These are phyloP conservation scores for Orbilia javanica DNA, from an alignment of 2,329 filamentous ascomycete species.

Conservation along the genomic window DNA sequence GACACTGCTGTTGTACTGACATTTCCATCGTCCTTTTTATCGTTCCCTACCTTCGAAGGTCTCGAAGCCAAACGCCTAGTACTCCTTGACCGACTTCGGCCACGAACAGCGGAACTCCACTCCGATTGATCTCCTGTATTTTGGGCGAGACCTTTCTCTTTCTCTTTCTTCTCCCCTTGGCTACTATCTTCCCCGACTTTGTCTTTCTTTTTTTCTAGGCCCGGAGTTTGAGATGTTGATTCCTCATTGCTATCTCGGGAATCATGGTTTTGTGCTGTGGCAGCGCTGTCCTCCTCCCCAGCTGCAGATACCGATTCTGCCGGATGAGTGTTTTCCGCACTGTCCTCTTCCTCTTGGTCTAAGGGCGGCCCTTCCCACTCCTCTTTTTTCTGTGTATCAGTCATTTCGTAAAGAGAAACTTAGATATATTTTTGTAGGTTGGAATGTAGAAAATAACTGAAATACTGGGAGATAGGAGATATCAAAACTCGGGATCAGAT, in stretches of 20 bases:
- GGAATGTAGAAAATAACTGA: background rate
- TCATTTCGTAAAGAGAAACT: slow-evolving; percentile 13
- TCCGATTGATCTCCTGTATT: background rate
- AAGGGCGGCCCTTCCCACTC: slow-evolving; percentile 49
- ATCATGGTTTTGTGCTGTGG: background rate
- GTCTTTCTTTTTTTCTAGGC: slow-evolving; percentile 31
- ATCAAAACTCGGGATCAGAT: background rate
- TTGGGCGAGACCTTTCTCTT: background rate
- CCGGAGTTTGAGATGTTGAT: background rate
- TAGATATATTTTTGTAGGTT: background rate
- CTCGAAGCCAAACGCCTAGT: slow-evolving; percentile 1
- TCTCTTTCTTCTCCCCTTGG: background rate
- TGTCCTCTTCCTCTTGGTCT: slow-evolving; percentile 24
- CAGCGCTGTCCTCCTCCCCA: slow-evolving; percentile 8
- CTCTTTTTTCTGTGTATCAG: slow-evolving; percentile 48
- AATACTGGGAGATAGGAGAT: background rate
- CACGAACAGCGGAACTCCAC: slow-evolving; percentile 5
- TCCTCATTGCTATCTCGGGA: slow-evolving; percentile 1
- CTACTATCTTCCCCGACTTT: slow-evolving; percentile 16
- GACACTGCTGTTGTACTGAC: slow-evolving; percentile 24
- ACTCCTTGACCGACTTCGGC: slow-evolving; percentile 15
- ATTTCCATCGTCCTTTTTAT: slow-evolving; percentile 22
- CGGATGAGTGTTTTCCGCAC: slow-evolving; percentile 11
- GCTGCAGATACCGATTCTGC: slow-evolving; percentile 16
- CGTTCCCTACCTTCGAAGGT: slow-evolving; percentile 31